Conservation (phyloP, 257 asterid species). For the Perilla frutescens region DNA sequence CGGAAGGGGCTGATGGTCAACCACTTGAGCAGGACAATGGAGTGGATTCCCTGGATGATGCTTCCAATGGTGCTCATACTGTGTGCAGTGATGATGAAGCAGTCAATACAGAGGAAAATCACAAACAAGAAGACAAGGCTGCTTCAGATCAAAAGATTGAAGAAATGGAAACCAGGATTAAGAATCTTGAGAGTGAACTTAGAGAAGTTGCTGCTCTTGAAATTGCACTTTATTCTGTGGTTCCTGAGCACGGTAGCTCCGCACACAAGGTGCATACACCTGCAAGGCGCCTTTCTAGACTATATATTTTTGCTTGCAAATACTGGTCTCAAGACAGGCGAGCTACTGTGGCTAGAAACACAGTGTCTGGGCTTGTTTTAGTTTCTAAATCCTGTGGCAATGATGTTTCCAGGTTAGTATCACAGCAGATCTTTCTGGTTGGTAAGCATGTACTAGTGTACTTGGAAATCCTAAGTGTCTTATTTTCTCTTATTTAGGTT, state of each 20-base stretch:
- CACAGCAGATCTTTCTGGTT: slow-evolving; percentile 30
- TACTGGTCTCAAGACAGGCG: slow-evolving; percentile 77
- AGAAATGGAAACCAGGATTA: slow-evolving; percentile 86
- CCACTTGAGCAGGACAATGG: slow-evolving; percentile 52
- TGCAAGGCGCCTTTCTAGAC: slow-evolving; percentile 89
- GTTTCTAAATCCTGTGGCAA: slow-evolving; percentile 92
- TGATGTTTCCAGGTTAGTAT: slow-evolving; percentile 83
- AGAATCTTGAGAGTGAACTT: slow-evolving; percentile 80
- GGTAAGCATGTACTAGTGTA: slow-evolving; percentile 18
- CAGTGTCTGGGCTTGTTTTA: slow-evolving; percentile 80
- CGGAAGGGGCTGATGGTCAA: slow-evolving; percentile 55
- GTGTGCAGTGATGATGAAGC: slow-evolving; percentile 63
- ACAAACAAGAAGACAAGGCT: slow-evolving; percentile 45
- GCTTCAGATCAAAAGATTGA: slow-evolving; percentile 58
- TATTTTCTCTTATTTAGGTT: slow-evolving; percentile 55
- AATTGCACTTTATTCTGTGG: slow-evolving; percentile 87
- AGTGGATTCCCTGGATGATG: slow-evolving; percentile 52
- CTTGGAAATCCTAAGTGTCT: slow-evolving; percentile 32
- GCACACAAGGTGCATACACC: slow-evolving; percentile 97
- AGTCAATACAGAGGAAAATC: slow-evolving; percentile 45
- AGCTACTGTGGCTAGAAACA: slow-evolving; percentile 86
- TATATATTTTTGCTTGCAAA: slow-evolving; percentile 83
- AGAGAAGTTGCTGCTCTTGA: slow-evolving; percentile 97
- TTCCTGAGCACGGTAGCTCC: slow-evolving; percentile 94
- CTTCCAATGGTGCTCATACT: slow-evolving; percentile 49